A percentile compares a stretch with the other conserved stretches of the same genome.
Evolutionary conservation across 148 eudicot genomes (phyloP).

Genomic region (Rhododendron molle): DNA sequence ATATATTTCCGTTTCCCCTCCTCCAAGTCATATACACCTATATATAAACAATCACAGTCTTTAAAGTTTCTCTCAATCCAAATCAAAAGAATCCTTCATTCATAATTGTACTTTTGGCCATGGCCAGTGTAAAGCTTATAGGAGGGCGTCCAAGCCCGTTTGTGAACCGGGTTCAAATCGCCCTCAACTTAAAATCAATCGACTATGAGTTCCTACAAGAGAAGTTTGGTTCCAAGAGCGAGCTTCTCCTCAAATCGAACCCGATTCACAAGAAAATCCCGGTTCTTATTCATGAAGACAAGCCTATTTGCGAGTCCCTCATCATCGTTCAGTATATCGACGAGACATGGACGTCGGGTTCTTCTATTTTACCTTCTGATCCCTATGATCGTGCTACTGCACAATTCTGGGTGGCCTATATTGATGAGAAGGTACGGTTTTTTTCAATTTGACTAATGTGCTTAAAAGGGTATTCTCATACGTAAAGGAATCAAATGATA

Average conservation of each 20-base stretch:
- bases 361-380: constrained; percentile 26
- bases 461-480: neutral
- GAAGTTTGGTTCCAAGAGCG: constrained; percentile 9
- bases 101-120: neutral
- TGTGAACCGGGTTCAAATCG: neutral
- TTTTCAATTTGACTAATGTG: neutral
- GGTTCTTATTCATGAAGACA: constrained; percentile 23
- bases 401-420: constrained; percentile 27
- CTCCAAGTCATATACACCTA: neutral
- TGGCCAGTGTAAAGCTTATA: neutral
- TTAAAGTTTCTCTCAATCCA: neutral
- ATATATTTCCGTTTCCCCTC: neutral
- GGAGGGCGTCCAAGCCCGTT: neutral
- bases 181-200: neutral
- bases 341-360: constrained; percentile 21
- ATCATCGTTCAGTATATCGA: constrained; percentile 29
- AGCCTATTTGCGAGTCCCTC: constrained; percentile 24
- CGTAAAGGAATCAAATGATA: no score
- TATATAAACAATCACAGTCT: neutral
- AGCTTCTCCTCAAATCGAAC: constrained; percentile 24
- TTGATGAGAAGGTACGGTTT: constrained; percentile 25
- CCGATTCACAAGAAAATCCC: constrained; percentile 32
- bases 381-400: constrained; percentile 30
- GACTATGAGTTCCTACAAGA: neutral
- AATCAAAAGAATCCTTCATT: neutral